These are phyloP conservation scores for Xylona heveae DNA, from an alignment of 495 filamentous ascomycete genomes.

Conservation along the genomic window DNA sequence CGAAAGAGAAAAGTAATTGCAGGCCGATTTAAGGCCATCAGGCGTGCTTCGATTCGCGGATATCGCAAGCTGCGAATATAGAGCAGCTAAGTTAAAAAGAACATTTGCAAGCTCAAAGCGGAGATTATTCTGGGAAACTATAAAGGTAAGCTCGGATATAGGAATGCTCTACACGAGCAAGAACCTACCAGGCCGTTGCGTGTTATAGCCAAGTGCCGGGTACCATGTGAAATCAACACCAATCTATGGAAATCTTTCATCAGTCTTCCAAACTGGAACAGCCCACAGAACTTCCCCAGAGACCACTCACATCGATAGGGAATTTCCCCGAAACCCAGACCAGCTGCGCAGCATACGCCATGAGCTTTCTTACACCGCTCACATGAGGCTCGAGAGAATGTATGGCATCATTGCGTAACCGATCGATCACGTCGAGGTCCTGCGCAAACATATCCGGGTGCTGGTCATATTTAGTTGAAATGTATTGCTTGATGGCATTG, in stretches of 20 bases:
- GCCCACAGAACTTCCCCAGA: background rate
- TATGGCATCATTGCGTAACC: slow-evolving; percentile 58
- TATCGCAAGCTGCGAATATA: slow-evolving; percentile 84
- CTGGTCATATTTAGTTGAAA: slow-evolving; percentile 96
- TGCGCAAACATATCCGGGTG: slow-evolving; percentile 93
- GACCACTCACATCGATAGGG: slow-evolving; percentile 61
- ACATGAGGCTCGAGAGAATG: slow-evolving; percentile 74
- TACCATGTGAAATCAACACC: slow-evolving; percentile 95
- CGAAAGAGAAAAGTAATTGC: slow-evolving; percentile 76
- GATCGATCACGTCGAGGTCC: slow-evolving; percentile 74
- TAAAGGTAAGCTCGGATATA: background rate
- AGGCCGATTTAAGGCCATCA: slow-evolving; percentile 73
- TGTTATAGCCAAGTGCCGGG: slow-evolving; percentile 78
- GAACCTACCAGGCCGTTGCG: slow-evolving; percentile 38
- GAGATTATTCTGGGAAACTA: slow-evolving; percentile 70
- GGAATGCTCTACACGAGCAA: background rate
- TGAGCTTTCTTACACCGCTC: slow-evolving; percentile 74
- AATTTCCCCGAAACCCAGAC: slow-evolving; percentile 93
- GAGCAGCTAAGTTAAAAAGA: slow-evolving; percentile 75
- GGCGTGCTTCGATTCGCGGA: slow-evolving; percentile 56
- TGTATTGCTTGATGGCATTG: slow-evolving; percentile 79
- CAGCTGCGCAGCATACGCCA: slow-evolving; percentile 77
- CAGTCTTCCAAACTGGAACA: slow-evolving; percentile 9
- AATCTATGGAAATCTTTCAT: slow-evolving; percentile 30
- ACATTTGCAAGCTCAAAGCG: slow-evolving; percentile 90